phyloP scores from a whole-genome alignment of 768 basidiomycete genomes.

The Xanthoconium stramineum region DNA sequence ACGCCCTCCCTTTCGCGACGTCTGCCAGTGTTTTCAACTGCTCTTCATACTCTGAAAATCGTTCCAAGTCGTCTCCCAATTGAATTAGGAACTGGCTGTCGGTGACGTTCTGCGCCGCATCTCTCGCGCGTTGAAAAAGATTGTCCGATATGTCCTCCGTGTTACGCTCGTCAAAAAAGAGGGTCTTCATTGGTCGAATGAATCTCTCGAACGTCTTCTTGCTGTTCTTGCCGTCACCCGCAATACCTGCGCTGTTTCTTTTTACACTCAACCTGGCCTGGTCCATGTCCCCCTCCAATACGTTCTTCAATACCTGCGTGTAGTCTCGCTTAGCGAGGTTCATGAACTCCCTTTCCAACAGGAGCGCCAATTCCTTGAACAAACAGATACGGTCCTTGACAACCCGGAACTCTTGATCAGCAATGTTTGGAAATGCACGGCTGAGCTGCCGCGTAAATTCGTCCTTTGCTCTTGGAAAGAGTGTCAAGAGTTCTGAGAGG shows the following conservation, averaged over 20 bases:
- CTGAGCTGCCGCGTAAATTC: not conserved
- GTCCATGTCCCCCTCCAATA: constrained; percentile 6
- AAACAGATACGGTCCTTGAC: constrained; percentile 17
- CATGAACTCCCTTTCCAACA: not conserved
- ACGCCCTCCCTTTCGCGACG: not conserved
- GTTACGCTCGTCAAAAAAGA: too few relatives aligned
- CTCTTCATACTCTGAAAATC: not conserved
- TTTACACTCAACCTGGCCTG: not conserved
- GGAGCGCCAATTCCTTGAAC: constrained; percentile 1
- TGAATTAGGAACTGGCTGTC: constrained; percentile 18
- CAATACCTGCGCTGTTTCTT: too few relatives aligned
- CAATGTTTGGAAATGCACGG: constrained; percentile 6
- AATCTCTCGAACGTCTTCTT: too few relatives aligned
- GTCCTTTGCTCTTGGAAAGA: constrained; percentile 15
- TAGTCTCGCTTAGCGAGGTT: not conserved
- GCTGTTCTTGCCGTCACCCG: too few relatives aligned
- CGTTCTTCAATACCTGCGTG: not conserved
- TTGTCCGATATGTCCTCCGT: not conserved
- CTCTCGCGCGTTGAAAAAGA: constrained; percentile 1
- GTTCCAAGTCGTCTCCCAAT: constrained; percentile 1
- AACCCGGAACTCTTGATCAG: constrained; percentile 3
- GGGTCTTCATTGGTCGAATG: too few relatives aligned
- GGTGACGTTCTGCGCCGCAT: not conserved
- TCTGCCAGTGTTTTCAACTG: not conserved
- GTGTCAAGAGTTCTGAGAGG: not conserved